A percentile compares a stretch with the other conserved stretches of the same genome.
Conservation (phyloP, 1,284 basidiomycete species). For the Puccinia novopanici region DNA sequence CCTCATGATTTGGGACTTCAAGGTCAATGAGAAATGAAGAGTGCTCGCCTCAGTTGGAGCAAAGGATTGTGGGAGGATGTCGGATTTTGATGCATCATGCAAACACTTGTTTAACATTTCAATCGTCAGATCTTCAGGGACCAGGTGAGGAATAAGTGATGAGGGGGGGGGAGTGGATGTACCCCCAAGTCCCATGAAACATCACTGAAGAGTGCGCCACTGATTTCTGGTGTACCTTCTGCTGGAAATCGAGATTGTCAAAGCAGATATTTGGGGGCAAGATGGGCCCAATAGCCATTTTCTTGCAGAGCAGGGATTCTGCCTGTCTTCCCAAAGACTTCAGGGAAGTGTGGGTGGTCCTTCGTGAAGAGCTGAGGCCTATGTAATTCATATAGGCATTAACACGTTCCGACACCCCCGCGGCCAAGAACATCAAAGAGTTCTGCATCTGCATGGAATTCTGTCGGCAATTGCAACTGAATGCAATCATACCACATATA, state of each 20-base stretch:
- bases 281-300: neutral
- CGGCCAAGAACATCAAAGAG: neutral
- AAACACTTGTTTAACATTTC: neutral
- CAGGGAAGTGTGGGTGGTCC: neutral
- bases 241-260: neutral
- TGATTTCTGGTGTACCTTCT: neutral
- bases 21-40: neutral
- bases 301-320: neutral
- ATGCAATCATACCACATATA: neutral
- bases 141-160: neutral
- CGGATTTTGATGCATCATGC: neutral
- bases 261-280: neutral
- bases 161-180: neutral
- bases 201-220: neutral
- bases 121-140: neutral
- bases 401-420: neutral
- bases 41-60: neutral
- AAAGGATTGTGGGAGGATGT: neutral
- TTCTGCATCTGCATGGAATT: neutral
- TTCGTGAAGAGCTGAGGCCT: neutral
- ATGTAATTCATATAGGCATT: neutral
- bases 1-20: neutral
- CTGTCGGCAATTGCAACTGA: neutral
- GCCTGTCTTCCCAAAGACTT: neutral
- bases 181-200: conserved; percentile 6